Evolutionary conservation across 371 early-diverging fungal genomes (phyloP), one percentile per base, ranked within the genome.

Genomic region (Mucor racemosus): DNA sequence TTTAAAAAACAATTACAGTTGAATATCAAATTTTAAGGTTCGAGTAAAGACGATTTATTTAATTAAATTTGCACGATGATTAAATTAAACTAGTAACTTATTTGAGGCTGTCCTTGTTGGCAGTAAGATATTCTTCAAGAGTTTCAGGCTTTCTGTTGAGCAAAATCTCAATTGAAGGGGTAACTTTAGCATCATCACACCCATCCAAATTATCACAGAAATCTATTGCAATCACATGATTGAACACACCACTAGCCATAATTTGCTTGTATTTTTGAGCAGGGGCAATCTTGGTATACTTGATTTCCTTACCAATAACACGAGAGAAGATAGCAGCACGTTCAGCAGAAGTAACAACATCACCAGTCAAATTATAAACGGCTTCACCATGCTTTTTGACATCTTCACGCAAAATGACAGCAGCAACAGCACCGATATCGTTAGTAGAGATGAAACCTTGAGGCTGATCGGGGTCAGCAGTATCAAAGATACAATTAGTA

Each of bases 351-450:
- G 68, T 62, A 4, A 31, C 35, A 0, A 42, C 9, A 14, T 66
- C 66, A 4, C 71, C 63, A 1, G 40, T 62, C 14, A 75, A 41
- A 15, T 55, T 53, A 21, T 76, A 76, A 5, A 65, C 70, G 9
- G 55, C 26, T 48, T 76, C 65, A 41, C 9, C 40, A 21, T 76
- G 70, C 55, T 73, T 73, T 15, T 67, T 67, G 15, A 73, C 31
- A 33, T 56, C 42, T 38, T 76, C 76, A 0, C 33, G 36, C 7
- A 73, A 15, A 4, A 76, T 53, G 21, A 60, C 62, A 9, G 71
- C 73, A 13, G 74, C 76, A 26, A 76, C 17, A 14, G 64, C 62
- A 11, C 67, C 76, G 63, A 73, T 70, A 53, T 76, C 76, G 5
- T 55, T 70, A 6, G 76, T 61, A 14, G 72, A 74, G 5, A 74